These are phyloP conservation scores for Torulaspora globosa DNA, from an alignment of 1,139 yeast species.

Conservation along the genomic window DNA sequence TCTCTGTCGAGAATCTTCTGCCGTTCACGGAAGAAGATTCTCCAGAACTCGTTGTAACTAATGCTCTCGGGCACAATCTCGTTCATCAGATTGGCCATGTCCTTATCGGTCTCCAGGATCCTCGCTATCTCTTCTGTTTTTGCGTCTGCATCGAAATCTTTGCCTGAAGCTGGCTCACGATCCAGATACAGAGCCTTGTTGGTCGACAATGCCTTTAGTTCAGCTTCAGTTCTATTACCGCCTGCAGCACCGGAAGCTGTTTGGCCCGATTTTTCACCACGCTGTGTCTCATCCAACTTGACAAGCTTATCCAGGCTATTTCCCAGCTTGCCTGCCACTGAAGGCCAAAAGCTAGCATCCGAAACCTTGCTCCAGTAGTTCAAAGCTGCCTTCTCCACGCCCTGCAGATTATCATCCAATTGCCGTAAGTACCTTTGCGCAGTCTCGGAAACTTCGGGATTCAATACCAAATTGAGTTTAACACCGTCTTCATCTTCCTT, in stretches of 20 bases:
- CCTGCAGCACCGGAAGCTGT: constrained; percentile 37
- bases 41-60: constrained; percentile 68
- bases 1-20: constrained; percentile 59
- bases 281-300: constrained; percentile 15
- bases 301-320: constrained; percentile 23
- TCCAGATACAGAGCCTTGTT: constrained; percentile 45
- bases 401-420: constrained; percentile 30
- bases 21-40: constrained; percentile 58
- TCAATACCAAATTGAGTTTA: constrained; percentile 26
- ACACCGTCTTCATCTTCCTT: constrained; percentile 25
- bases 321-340: constrained; percentile 24
- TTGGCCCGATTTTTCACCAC: constrained; percentile 27
- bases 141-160: constrained; percentile 44
- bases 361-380: constrained; percentile 33
- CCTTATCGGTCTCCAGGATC: constrained; percentile 49
- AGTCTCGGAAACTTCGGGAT: constrained; percentile 24
- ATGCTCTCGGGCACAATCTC: constrained; percentile 63
- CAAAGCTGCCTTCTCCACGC: constrained; percentile 30
- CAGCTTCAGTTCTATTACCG: constrained; percentile 57
- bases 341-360: constrained; percentile 30
- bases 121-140: constrained; percentile 52
- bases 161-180: constrained; percentile 37
- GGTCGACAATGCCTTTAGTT: constrained; percentile 49
- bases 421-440: constrained; percentile 31
- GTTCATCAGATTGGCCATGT: constrained; percentile 56